Evolutionary conservation across 2,329 filamentous ascomycete species (phyloP).

Genomic region (Hypoxylon sp.): DNA sequence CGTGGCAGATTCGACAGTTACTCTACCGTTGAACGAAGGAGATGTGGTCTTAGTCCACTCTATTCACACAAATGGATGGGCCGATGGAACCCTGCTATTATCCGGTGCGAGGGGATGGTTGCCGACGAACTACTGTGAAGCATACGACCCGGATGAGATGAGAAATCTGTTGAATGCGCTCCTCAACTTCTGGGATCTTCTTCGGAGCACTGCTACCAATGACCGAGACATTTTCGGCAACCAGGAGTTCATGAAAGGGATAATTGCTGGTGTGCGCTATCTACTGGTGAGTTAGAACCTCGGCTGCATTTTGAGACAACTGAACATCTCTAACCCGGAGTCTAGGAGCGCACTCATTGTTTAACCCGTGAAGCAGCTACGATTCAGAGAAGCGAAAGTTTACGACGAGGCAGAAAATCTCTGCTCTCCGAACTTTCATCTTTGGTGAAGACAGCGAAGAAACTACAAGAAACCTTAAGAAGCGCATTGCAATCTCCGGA

Average conservation of each 20-base stretch:
- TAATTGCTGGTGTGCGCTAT: slow-evolving; percentile 91
- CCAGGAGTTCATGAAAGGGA: slow-evolving; percentile 92
- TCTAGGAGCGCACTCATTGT: slow-evolving; percentile 85
- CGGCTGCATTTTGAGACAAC: not conserved
- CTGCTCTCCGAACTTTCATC: slow-evolving; percentile 88
- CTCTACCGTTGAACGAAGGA: slow-evolving; percentile 85
- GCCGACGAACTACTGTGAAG: slow-evolving; percentile 97
- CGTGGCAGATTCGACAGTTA: slow-evolving; percentile 85
- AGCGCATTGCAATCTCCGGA: slow-evolving; percentile 57
- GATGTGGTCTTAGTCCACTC: slow-evolving; percentile 95
- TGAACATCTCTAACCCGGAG: no score
- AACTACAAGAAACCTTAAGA: slow-evolving; percentile 77
- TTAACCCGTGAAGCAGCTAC: slow-evolving; percentile 81
- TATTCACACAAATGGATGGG: slow-evolving; percentile 98
- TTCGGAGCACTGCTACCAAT: slow-evolving; percentile 78
- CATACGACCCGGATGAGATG: slow-evolving; percentile 90
- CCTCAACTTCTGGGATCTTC: slow-evolving; percentile 90
- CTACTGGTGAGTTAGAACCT: slow-evolving; percentile 72
- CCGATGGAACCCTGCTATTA: slow-evolving; percentile 88
- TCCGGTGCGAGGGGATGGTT: slow-evolving; percentile 93
- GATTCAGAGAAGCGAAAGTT: slow-evolving; percentile 76
- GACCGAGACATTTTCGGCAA: slow-evolving; percentile 84
- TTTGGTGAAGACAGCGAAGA: slow-evolving; percentile 88
- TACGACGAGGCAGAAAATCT: slow-evolving; percentile 85
- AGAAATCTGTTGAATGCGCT: slow-evolving; percentile 84